Conservation (phyloP, 2,329 filamentous ascomycete species). For the Biscogniauxia sp. region DNA sequence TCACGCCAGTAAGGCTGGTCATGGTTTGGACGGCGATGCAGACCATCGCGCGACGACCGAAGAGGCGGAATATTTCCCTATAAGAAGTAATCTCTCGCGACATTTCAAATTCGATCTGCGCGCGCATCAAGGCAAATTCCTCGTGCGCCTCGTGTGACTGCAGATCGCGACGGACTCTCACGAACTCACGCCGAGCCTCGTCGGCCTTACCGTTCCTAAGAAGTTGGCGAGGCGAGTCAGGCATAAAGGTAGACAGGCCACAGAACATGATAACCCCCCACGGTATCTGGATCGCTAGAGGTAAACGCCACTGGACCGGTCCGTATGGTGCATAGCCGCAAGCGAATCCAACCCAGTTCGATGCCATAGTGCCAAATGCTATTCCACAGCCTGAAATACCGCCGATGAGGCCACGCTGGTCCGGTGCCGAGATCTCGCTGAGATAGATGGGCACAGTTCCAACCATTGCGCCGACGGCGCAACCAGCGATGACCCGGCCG, state of each 20-base stretch:
- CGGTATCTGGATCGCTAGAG: constrained; percentile 53
- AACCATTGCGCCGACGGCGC: constrained; percentile 42
- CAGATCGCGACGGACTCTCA: constrained; percentile 46
- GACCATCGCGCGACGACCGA: constrained; percentile 50
- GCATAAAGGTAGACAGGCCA: constrained; percentile 55
- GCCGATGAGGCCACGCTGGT: constrained; percentile 50
- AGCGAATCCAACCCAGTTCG: constrained; percentile 57
- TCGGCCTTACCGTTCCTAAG: constrained; percentile 49
- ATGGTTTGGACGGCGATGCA: constrained; percentile 55
- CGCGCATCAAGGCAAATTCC: constrained; percentile 54
- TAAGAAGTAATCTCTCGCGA: constrained; percentile 52
- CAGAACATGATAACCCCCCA: constrained; percentile 54
- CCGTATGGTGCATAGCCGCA: constrained; percentile 54
- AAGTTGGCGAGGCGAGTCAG: constrained; percentile 52
- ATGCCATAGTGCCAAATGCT: constrained; percentile 53
- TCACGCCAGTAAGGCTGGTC: constrained; percentile 55
- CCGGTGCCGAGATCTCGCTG: constrained; percentile 50
- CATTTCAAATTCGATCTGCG: constrained; percentile 57
- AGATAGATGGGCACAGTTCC: constrained; percentile 55
- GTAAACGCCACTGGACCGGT: constrained; percentile 52
- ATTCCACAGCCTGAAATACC: constrained; percentile 54
- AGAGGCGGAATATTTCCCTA: constrained; percentile 50
- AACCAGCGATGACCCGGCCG: constrained; percentile 46
- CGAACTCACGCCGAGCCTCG: constrained; percentile 46
- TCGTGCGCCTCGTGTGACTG: constrained; percentile 42